Evolutionary conservation across 2,329 filamentous ascomycete species (phyloP), one percentile per base, ranked within the genome.

Genomic region (Fusarium keratoplasticum): DNA sequence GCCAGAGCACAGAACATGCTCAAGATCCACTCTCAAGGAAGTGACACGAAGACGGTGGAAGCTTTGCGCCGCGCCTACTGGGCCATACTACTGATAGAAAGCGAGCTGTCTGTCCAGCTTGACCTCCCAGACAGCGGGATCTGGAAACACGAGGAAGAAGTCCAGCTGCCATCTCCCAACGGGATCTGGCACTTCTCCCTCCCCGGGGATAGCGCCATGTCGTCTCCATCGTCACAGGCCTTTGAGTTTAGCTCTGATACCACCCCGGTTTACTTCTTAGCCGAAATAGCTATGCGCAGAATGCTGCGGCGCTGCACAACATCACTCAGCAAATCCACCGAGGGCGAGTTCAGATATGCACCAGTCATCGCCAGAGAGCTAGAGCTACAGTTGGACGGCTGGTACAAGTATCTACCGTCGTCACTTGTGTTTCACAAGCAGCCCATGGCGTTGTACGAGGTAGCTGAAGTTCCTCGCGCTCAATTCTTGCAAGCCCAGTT

Each of bases 241-340:
- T 29, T 36, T 31, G 58, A 61, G 38, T 10, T 27, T 25, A 6
- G 18, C n/a, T 20, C 58, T 18, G 70, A 77, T 20, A 57, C 62
- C 33, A 61, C 59, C 20, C 64, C 67, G 29, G 71, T 75, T 10
- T 82, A 80, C 62, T 80, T 81, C 57, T 72, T 82, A 1, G 78
- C 80, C n/a, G 80, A 79, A 59, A 81, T 82, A 25, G 75, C 80
- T 14, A 82, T 81, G 80, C 65, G 80, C 13, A 74, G 79, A 16
- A 81, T 81, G 78, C 74, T 81, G 2, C 78, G 78, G 14, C 80
- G 80, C 7, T 80, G 78, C 66, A 79, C 73, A 31, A 77, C 78
- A 11, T 72, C 77, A 5, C 69, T 79, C 13, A 47, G 75, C 63
- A 60, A 66, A 62, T 50, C 76, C 18, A 18, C 72, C 27, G 61